Evolutionary conservation across 2,329 filamentous ascomycete species (phyloP), one percentile per base, ranked within the genome.

Genomic region (Colletotrichum aenigma): DNA sequence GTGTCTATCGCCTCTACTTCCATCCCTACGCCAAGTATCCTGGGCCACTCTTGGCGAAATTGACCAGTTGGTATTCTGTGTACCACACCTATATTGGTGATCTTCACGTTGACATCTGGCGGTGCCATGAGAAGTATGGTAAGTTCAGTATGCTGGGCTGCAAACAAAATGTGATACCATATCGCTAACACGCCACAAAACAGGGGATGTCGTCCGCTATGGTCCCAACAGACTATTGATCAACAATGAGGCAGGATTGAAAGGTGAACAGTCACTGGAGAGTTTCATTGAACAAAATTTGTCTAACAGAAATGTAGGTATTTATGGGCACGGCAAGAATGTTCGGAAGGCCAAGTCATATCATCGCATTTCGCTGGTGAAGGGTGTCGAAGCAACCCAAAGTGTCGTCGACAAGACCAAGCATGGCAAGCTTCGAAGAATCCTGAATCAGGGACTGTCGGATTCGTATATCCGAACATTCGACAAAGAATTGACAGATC

Each of bases 1-100:
- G 43, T 24, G 18, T 58, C 18, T 56, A 74, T 21, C 30, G 71
- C 9, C 66, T 74, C 2, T 43, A 56, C 26, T 60, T 74, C 24
- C 71, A 74, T 13, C 71, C 71, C 3, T 74, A 58, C n/a, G 43
- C 71, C 26, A 74, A 66, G 34, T 71, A 74, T n/a, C 67, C 71
- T 7, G 71, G 71, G 15, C 71, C 71, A 9, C 3, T 58, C 8
- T 24, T 74, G 4, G 71, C 71, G 7, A 74, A 74, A 12, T 15
- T 74, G 21, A 74, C 66, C 7, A 74, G 58, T 13, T 66, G 58
- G 58, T 74, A 74, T 9, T 56, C 43, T 18, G 71, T 66, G 6
- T 74, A 74, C 4, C 61, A 74, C 26, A 61, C 66, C 2, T 74
- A 70, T 5, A 26, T 48, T 21, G 71, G 71, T 16, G 71, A 74